Evolutionary conservation across 2,329 filamentous ascomycete species (phyloP).

Genomic region (Bertia moriformis): DNA sequence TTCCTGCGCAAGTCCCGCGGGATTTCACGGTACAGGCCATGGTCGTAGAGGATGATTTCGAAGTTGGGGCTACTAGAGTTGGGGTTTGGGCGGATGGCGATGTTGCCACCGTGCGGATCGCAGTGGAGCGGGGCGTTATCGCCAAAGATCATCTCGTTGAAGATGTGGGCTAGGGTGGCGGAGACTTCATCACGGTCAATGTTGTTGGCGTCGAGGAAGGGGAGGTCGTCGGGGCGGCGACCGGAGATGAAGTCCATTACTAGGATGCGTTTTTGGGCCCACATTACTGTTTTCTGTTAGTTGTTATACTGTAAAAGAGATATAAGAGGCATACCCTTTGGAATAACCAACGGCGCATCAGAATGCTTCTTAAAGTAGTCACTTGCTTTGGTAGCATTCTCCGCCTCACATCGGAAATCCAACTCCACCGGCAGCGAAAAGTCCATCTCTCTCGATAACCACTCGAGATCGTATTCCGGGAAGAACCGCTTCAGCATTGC

Average conservation of each 20-base stretch:
- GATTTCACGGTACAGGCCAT: conserved; percentile 90
- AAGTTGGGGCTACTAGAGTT: conserved; percentile 58
- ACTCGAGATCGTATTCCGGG: conserved; percentile 92
- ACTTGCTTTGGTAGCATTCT: conserved; percentile 67
- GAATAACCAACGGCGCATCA: conserved; percentile 71
- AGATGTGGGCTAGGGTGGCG: conserved; percentile 75
- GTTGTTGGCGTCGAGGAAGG: conserved; percentile 67
- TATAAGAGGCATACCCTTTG: conserved; percentile 30
- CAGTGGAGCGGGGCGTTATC: conserved; percentile 79
- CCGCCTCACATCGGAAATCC: conserved; percentile 73
- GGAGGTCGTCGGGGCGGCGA: conserved; percentile 73
- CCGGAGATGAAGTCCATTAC: conserved; percentile 92
- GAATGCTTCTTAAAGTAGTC: conserved; percentile 66
- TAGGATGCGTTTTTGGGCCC: conserved; percentile 75
- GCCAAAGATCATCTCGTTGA: conserved; percentile 99
- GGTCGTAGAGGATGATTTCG: conserved; percentile 90
- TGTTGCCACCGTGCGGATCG: conserved; percentile 91
- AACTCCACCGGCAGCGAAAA: conserved; percentile 78
- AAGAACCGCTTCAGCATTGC: conserved; percentile 82
- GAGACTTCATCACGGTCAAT: conserved; percentile 95
- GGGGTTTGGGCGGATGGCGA: conserved; percentile 72
- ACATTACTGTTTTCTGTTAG: conserved; percentile 41
- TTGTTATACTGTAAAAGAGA: no score
- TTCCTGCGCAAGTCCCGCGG: conserved; percentile 62
- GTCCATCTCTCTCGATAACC: conserved; percentile 89